Conservation (phyloP, 2,329 filamentous ascomycete genomes). For the Hypoxylon sp. region DNA sequence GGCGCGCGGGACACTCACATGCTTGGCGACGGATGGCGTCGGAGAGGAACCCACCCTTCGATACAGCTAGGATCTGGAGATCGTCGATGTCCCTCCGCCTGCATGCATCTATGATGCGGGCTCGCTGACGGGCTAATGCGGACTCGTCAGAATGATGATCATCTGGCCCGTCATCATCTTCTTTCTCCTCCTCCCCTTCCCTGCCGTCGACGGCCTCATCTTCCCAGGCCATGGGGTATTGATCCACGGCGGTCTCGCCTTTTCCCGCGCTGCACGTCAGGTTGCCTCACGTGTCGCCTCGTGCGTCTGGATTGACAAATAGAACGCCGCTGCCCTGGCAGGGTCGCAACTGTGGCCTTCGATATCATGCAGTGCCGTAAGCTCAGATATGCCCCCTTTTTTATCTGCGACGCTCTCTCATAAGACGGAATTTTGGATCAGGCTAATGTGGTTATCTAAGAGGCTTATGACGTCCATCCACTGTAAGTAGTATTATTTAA, state of each 20-base stretch:
- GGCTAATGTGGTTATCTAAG: background rate
- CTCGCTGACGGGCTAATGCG: conserved; percentile 54
- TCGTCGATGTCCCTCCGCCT: conserved; percentile 67
- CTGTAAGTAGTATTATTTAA: background rate
- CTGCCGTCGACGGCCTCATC: conserved; percentile 40
- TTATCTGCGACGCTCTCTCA: conserved; percentile 18
- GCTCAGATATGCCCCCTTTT: conserved; percentile 14
- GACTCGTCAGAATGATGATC: conserved; percentile 26
- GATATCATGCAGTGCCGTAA: conserved; percentile 31
- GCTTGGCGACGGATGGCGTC: conserved; percentile 79
- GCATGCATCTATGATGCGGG: conserved; percentile 73
- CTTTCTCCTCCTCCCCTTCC: conserved; percentile 31
- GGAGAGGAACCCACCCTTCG: conserved; percentile 75
- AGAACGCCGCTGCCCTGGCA: conserved; percentile 31
- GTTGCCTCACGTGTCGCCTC: conserved; percentile 42
- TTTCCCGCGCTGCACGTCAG: conserved; percentile 38
- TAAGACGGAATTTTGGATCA: background rate
- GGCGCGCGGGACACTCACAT: conserved; percentile 72
- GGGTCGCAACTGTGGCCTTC: conserved; percentile 44
- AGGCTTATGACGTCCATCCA: background rate
- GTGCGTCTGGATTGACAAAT: conserved; percentile 34
- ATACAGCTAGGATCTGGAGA: conserved; percentile 72
- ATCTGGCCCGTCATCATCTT: conserved; percentile 2
- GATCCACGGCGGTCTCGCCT: conserved; percentile 22
- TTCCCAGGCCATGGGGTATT: conserved; percentile 44